Percentiles rank a stretch among this genome's conserved stretches.
These are phyloP conservation scores for Mycena amicta DNA, from an alignment of 768 basidiomycete species.

Conservation along the genomic window DNA sequence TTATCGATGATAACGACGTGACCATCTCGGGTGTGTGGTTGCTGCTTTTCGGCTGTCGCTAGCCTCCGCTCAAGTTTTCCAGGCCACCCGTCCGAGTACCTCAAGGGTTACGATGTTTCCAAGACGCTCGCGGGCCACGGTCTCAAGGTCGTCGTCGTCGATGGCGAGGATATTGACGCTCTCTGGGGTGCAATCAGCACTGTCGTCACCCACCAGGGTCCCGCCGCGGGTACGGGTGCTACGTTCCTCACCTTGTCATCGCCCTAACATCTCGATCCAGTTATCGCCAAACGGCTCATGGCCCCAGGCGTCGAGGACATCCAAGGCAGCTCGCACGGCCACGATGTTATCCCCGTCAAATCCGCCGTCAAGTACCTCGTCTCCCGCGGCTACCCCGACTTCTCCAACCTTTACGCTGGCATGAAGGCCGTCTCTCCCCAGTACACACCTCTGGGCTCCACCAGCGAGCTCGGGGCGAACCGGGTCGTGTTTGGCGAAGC, in stretches of 20 bases:
- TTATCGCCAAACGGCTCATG: slow-evolving; percentile 71
- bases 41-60: neutral
- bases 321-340: slow-evolving; percentile 77
- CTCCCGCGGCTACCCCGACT: slow-evolving; percentile 58
- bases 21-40: slow-evolving; percentile 77
- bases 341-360: slow-evolving; percentile 86
- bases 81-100: slow-evolving; percentile 81
- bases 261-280: slow-evolving; percentile 35
- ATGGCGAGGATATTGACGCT: slow-evolving; percentile 80
- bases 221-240: slow-evolving; percentile 63
- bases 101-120: slow-evolving; percentile 72
- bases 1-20: slow-evolving; percentile 91
- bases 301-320: slow-evolving; percentile 73
- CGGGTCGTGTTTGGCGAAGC: slow-evolving; percentile 87
- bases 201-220: slow-evolving; percentile 64
- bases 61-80: slow-evolving; percentile 13
- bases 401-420: slow-evolving; percentile 55
- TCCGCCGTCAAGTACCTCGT: slow-evolving; percentile 75
- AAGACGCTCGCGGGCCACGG: slow-evolving; percentile 84
- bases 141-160: slow-evolving; percentile 68
- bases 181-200: slow-evolving; percentile 70
- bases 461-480: slow-evolving; percentile 77
- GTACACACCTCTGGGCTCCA: slow-evolving; percentile 69
- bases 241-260: neutral
- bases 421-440: slow-evolving; percentile 62